Evolutionary conservation across 2,329 filamentous ascomycete species (phyloP), one percentile per base, ranked within the genome.

Genomic region (Epichloe coenophiala): DNA sequence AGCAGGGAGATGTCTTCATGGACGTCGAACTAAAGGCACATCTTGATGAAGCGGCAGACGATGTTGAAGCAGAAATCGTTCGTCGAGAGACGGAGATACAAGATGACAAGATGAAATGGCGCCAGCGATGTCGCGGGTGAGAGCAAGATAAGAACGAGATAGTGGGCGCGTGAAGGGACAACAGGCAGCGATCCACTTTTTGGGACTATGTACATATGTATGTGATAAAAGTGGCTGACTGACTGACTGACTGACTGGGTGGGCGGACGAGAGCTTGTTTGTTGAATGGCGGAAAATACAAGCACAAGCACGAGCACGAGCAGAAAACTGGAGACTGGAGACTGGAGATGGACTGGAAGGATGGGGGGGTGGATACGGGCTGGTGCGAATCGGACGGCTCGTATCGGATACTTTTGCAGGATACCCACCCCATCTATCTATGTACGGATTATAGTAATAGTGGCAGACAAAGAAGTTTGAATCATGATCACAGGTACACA

Each of bases 81-180:
- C n/a, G 47, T 17, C 40, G 11, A 31, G 8, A 13, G 40, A 21
- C 33, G 7, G 47, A 48, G 47, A 43, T 6, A 44, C 40, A 37
- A 37, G 39, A 49, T 41, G 8, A 31, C 27, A 31, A 31, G 27
- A 9, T 31, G 17, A 17, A 31, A 9, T 31, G 27, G 0, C 9
- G 27, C 17, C 17, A 2, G 17, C 17, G 33, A 43, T 49, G 39
- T 49, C 12, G 31, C 38, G 17, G 39, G 12, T n/a, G 39, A 49
- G 15, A 39, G 40, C 39, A 17, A 49, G 47, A 49, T 49, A 49
- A 49, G 47, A 31, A 31, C 27, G 15, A 49, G 47, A 41, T 41
- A 37, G 33, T 15, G 27, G 27, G 27, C 27, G 27, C 42, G 27
- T 44, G 21, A 31, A 21, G 19, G 17, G n/a, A 17, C 19, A 19